Conservation (phyloP, 2,329 filamentous ascomycete species). For the Sordariomycetes sp. region DNA sequence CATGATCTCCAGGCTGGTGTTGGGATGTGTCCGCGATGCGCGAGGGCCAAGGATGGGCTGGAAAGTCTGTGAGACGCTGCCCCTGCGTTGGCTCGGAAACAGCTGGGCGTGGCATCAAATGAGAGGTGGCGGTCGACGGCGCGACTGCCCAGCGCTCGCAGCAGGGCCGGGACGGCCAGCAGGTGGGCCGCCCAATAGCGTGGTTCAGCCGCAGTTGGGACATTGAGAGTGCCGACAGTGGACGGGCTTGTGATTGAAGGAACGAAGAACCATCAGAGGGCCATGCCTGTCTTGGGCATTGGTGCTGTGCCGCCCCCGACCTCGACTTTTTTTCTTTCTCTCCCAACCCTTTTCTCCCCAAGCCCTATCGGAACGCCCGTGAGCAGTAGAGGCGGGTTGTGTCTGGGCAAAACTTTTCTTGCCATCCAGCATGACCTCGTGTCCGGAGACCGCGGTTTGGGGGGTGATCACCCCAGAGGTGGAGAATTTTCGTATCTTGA, state of each 20-base stretch:
- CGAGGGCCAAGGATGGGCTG: neutral
- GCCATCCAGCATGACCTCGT: neutral
- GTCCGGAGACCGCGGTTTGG: neutral
- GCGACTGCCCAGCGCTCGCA: neutral
- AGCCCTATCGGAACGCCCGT: neutral
- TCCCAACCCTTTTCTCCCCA: neutral
- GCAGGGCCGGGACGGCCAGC: neutral
- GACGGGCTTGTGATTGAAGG: neutral
- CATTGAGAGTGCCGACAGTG: neutral
- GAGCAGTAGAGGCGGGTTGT: too few species aligned
- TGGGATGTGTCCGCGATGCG: neutral
- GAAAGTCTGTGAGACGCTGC: neutral
- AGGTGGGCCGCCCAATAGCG: neutral
- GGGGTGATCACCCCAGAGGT: neutral
- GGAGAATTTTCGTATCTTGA: neutral
- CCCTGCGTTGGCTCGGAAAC: neutral
- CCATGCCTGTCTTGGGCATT: neutral
- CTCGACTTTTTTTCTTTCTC: neutral
- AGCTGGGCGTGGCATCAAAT: neutral
- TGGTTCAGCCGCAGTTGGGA: neutral
- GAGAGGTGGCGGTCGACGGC: neutral
- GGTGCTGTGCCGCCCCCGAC: neutral
- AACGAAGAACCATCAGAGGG: neutral
- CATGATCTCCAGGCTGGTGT: neutral
- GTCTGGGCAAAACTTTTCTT: too few species aligned